Evolutionary conservation across 2,329 filamentous ascomycete species (phyloP), one percentile per base, ranked within the genome.

Genomic region (Pseudovirgaria hyperparasitica): DNA sequence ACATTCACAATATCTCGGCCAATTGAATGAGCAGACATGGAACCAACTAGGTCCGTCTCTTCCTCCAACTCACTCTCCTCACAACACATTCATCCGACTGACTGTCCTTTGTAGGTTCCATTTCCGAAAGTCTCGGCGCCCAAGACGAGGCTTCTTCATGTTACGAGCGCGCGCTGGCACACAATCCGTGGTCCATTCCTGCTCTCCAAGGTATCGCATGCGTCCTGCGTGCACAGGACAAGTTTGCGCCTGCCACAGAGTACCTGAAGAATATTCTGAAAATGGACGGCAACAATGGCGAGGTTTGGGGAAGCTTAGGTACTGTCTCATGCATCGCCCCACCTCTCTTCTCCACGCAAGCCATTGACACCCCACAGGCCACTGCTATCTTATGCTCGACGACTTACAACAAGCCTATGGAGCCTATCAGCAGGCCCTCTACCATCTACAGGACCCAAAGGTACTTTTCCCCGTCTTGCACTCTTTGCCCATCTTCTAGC

Each of bases 311-410:
- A 25, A 93, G 85, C 50, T 66, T 96, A 16, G 87, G 82, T 90
- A 66, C 38, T 70, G 19, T 11, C 12, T 10, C 20, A 11, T 29
- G n/a, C n/a, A 28, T 6, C 25, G 9, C 11, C 11, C 27, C 27
- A 15, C n/a, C 16, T 11, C 6, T 9, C 6, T 26, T 9, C 14
- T 13, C 32, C 8, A 8, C n/a, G 8, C 8, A 8, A 8, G 19
- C 19, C 8, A 20, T 20, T 20, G 16, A 27, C 6, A 22, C 21
- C 23, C 16, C 23, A 9, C 41, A 87, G 84, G 90, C n/a, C 90
- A 96, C 54, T 96, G 90, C 59, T 92, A 87, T 51, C 66, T 98
- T 15, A 98, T 98, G 90, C 92, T 93, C 72, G 90, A 98, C 48
- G 87, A 94, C 46, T 60, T 96, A 18, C 90, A 96, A 57, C 85